Conservation (phyloP, 441 rosid species). For the Codiaeum variegatum region DNA sequence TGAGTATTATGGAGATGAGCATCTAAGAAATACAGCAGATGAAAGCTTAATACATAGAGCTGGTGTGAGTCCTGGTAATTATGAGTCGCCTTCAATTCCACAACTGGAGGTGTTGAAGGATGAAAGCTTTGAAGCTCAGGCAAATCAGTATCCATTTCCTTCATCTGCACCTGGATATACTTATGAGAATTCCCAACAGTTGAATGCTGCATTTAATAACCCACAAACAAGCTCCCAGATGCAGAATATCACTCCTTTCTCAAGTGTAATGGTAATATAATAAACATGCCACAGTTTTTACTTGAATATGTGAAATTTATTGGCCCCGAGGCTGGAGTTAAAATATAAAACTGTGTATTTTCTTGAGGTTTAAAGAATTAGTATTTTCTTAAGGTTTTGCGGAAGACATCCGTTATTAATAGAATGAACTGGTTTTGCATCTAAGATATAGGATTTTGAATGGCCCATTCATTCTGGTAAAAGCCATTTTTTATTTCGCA, state of each 20-base stretch:
- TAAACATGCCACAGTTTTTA: background rate
- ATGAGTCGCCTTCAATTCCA: slow-evolving; percentile 61
- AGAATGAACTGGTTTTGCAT: background rate
- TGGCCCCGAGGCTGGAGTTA: background rate
- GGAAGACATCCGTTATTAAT: background rate
- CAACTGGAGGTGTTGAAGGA: slow-evolving; percentile 64
- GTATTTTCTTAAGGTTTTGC: background rate
- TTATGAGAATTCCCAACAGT: slow-evolving; percentile 63
- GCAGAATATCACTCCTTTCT: slow-evolving; percentile 68
- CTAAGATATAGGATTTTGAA: background rate
- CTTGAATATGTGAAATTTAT: background rate
- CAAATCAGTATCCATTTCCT: slow-evolving; percentile 67
- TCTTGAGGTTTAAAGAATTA: background rate
- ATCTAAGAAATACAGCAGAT: slow-evolving; percentile 52
- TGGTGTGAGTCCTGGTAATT: slow-evolving; percentile 45
- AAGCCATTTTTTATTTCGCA: background rate
- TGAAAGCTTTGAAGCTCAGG: slow-evolving; percentile 54
- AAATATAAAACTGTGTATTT: background rate
- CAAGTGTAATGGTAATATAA: slow-evolving; percentile 71
- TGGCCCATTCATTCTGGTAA: background rate
- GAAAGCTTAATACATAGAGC: slow-evolving; percentile 48
- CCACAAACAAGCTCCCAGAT: slow-evolving; percentile 63
- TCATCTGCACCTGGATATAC: slow-evolving; percentile 60
- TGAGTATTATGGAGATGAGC: slow-evolving; percentile 74
- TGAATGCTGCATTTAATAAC: slow-evolving; percentile 54